phyloP scores from a whole-genome alignment of 345 rosid species.

The Reutealis trisperma region DNA sequence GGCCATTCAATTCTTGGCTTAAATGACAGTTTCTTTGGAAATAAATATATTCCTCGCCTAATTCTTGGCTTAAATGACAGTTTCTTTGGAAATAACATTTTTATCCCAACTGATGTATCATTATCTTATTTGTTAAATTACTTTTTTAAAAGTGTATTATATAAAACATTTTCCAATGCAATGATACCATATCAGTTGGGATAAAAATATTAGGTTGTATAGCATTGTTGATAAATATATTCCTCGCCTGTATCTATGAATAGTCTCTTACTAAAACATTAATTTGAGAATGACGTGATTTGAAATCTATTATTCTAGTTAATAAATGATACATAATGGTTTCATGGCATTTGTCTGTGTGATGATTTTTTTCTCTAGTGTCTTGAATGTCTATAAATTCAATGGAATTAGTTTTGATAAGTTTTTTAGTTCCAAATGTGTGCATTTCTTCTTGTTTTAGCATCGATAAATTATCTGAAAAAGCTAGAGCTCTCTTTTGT shows the following conservation, averaged over 20 bases:
- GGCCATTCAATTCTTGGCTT: not conserved
- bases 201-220: too few relatives aligned
- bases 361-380: not conserved
- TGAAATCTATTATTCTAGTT: not conserved
- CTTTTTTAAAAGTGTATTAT: too few relatives aligned
- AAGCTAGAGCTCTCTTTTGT: not conserved
- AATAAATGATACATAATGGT: not conserved
- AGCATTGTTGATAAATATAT: too few relatives aligned
- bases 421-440: not conserved
- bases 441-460: not conserved
- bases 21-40: not conserved
- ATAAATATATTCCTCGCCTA: not conserved
- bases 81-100: too few relatives aligned
- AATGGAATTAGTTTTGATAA: not conserved
- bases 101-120: too few relatives aligned
- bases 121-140: too few relatives aligned
- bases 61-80: too few relatives aligned
- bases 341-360: not conserved
- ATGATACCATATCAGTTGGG: too few relatives aligned
- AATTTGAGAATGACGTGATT: not conserved
- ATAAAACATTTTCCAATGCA: too few relatives aligned
- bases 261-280: not conserved
- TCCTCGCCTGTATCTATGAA: not conserved
- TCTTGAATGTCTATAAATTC: not conserved
- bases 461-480: not conserved